phyloP scores from a whole-genome alignment of 139 green algal species.

The Tetraselmis striata region DNA sequence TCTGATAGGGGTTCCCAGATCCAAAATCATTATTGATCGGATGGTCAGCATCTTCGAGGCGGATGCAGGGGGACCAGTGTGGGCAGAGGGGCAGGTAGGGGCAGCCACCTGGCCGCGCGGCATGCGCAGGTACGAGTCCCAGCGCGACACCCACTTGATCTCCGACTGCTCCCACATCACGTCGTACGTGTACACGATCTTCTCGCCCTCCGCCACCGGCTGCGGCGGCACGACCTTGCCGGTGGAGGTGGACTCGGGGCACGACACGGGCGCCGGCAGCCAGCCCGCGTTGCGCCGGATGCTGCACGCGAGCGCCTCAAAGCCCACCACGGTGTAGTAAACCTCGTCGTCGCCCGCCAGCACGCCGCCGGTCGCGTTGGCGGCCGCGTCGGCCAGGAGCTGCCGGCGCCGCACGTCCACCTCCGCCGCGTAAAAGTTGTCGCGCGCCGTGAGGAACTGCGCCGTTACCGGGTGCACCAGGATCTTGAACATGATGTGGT shows the following conservation, averaged over 20 bases:
- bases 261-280: conserved; percentile 56
- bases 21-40: too few relatives aligned
- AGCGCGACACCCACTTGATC: conserved; percentile 83
- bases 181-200: conserved; percentile 77
- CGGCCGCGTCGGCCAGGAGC: neutral
- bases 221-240: conserved; percentile 29
- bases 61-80: too few relatives aligned
- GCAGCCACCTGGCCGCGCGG: conserved; percentile 58
- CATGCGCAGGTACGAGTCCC: conserved; percentile 95
- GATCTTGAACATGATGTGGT: conserved; percentile 93
- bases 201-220: neutral
- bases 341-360: conserved; percentile 13
- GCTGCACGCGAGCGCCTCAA: conserved; percentile 85
- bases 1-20: too few relatives aligned
- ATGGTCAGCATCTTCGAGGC: too few relatives aligned
- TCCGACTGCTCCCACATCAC: conserved; percentile 80
- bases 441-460: conserved; percentile 43
- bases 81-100: neutral
- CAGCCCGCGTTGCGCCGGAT: conserved; percentile 54
- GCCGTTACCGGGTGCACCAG: conserved; percentile 79
- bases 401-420: conserved; percentile 34
- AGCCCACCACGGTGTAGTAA: conserved; percentile 80
- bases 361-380: neutral
- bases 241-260: conserved; percentile 40
- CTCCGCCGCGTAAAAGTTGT: conserved; percentile 25